phyloP scores from a whole-genome alignment of 345 rosid species.

The Angophora floribunda region DNA sequence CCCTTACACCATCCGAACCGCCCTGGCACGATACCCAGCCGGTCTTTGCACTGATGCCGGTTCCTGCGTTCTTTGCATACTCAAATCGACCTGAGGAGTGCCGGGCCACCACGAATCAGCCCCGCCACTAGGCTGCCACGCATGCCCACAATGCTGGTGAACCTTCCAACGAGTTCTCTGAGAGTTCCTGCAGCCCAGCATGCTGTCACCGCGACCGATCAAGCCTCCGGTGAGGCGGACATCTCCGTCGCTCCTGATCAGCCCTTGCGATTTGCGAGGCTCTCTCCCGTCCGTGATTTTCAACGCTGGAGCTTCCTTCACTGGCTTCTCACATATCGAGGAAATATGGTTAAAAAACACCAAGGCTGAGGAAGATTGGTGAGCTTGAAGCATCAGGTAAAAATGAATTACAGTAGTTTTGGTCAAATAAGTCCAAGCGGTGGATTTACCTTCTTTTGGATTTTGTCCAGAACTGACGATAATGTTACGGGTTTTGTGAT shows the following conservation, averaged over 20 bases:
- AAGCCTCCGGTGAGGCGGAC: too few species aligned
- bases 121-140: fast-evolving
- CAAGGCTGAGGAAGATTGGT: too few species aligned
- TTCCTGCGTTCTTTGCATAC: fast-evolving
- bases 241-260: too few species aligned
- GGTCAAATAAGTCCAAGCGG: not conserved
- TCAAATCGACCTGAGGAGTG: not conserved
- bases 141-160: not conserved
- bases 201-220: too few species aligned
- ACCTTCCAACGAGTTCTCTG: not conserved
- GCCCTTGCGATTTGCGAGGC: too few species aligned
- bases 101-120: fast-evolving
- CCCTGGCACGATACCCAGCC: not conserved
- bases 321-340: too few species aligned
- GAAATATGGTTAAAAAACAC: too few species aligned
- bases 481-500: not conserved
- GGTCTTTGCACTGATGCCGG: not conserved
- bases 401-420: too few species aligned
- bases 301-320: too few species aligned
- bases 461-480: not conserved
- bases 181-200: not conserved
- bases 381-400: not conserved
- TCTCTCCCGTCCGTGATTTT: too few species aligned
- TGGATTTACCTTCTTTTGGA: not conserved
- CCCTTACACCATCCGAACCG: not conserved